phyloP scores from a whole-genome alignment of 2,329 filamentous ascomycete genomes.

The Diaporthe nobilis region DNA sequence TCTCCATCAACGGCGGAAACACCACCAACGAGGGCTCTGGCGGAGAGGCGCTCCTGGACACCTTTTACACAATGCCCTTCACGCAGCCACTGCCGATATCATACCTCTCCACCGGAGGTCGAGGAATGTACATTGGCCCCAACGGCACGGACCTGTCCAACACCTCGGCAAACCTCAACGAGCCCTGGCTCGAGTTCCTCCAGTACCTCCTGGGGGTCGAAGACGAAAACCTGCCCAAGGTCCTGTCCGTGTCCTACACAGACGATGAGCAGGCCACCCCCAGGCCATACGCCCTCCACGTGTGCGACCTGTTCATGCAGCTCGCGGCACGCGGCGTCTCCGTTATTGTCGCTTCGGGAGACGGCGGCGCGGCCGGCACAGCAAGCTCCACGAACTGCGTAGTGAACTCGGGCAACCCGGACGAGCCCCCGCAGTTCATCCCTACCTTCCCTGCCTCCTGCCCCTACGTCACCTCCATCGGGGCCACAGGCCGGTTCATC shows the following conservation, averaged over 20 bases:
- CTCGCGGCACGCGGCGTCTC: constrained; percentile 64
- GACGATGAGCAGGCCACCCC: constrained; percentile 68
- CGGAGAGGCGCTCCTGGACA: constrained; percentile 30
- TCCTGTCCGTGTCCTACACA: constrained; percentile 70
- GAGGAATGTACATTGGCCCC: constrained; percentile 6
- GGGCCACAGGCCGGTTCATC: constrained; percentile 42
- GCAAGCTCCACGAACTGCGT: constrained; percentile 55
- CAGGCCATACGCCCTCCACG: constrained; percentile 65
- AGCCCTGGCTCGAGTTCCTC: constrained; percentile 35
- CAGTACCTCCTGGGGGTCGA: constrained; percentile 14
- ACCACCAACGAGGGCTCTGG: constrained; percentile 16
- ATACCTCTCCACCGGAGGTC: constrained; percentile 16
- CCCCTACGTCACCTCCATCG: constrained; percentile 56
- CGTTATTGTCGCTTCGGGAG: constrained; percentile 63
- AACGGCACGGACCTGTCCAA: constrained; percentile 9
- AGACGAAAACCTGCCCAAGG: constrained; percentile 62
- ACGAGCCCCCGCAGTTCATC: constrained; percentile 58
- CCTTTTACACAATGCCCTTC: constrained; percentile 28
- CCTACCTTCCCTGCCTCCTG: constrained; percentile 64
- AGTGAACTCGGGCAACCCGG: constrained; percentile 46
- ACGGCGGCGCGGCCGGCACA: constrained; percentile 52
- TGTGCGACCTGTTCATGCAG: constrained; percentile 67
- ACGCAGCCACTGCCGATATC: constrained; percentile 24
- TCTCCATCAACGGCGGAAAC: constrained; percentile 24
- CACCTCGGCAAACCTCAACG: constrained; percentile 14